Conservation (phyloP, 108 stramenopile species). For the Skeletonema menzelii region DNA sequence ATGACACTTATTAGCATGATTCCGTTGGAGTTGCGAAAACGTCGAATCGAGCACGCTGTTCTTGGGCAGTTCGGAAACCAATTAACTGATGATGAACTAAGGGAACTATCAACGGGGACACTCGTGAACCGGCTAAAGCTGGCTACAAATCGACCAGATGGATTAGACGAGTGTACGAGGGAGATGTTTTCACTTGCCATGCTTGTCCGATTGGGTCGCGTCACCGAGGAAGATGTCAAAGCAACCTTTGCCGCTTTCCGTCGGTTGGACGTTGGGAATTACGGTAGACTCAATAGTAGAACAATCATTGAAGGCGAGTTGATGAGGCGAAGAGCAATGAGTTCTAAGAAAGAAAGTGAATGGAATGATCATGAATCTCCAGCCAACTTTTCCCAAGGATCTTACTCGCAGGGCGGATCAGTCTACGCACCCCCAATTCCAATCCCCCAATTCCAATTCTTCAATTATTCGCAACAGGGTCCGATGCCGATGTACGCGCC, state of each 20-base stretch:
- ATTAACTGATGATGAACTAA: slow-evolving; percentile 77
- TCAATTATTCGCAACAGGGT: neutral
- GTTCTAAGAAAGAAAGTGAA: slow-evolving; percentile 20
- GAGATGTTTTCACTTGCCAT: slow-evolving; percentile 92
- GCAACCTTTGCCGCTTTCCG: slow-evolving; percentile 84
- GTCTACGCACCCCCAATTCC: neutral
- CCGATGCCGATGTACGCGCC: neutral
- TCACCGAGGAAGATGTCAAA: slow-evolving; percentile 80
- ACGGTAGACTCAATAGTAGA: slow-evolving; percentile 57
- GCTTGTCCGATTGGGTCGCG: slow-evolving; percentile 87
- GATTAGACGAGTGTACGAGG: slow-evolving; percentile 84
- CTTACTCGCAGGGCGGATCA: neutral
- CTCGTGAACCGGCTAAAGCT: slow-evolving; percentile 76
- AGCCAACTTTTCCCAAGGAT: neutral
- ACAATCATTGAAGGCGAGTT: slow-evolving; percentile 51
- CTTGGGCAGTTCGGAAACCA: slow-evolving; percentile 78
- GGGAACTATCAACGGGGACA: slow-evolving; percentile 87
- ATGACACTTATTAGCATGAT: slow-evolving; percentile 92
- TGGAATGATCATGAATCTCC: neutral
- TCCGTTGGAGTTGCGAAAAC: slow-evolving; percentile 82
- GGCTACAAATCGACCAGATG: slow-evolving; percentile 62
- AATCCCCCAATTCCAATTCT: neutral
- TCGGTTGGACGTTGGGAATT: slow-evolving; percentile 75
- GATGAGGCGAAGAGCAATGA: slow-evolving; percentile 22
- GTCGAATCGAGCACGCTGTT: slow-evolving; percentile 81